phyloP scores from a whole-genome alignment of 202 grass and related monocot species.

The Saccharum hybrid region DNA sequence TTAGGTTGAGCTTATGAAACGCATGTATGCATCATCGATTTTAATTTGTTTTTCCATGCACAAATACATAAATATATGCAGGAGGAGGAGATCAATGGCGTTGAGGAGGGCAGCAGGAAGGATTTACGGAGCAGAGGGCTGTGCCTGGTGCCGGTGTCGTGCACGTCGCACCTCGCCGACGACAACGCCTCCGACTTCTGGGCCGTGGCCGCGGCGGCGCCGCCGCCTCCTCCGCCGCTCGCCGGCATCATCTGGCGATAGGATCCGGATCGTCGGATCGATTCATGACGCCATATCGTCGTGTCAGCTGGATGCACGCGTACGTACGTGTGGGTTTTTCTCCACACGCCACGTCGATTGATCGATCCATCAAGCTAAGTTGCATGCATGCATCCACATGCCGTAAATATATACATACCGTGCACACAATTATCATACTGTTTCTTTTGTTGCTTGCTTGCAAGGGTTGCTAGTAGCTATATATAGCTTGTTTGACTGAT shows the following conservation, averaged over 20 bases:
- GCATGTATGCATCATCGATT: not conserved
- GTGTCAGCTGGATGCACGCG: too few species aligned
- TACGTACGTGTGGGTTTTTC: not conserved
- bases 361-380: not conserved
- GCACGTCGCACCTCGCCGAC: conserved; percentile 43
- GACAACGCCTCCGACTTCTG: conserved; percentile 53
- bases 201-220: conserved; percentile 28
- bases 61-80: not conserved
- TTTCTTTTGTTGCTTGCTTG: not conserved
- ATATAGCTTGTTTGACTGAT: not conserved
- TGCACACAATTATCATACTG: not conserved
- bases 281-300: too few species aligned
- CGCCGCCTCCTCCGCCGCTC: not conserved
- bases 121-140: conserved; percentile 59
- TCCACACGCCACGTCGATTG: not conserved
- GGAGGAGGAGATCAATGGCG: not conserved
- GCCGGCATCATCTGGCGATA: conserved; percentile 36
- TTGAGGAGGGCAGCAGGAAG: not conserved
- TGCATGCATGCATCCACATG: not conserved
- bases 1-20: too few species aligned
- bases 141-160: conserved; percentile 62
- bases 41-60: not conserved
- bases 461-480: not conserved
- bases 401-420: conserved; percentile 27
- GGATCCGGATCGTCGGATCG: not conserved